A percentile compares a stretch with the other conserved stretches of the same genome.
Conservation (phyloP, 2,329 filamentous ascomycete species). For the Fusarium napiforme region DNA sequence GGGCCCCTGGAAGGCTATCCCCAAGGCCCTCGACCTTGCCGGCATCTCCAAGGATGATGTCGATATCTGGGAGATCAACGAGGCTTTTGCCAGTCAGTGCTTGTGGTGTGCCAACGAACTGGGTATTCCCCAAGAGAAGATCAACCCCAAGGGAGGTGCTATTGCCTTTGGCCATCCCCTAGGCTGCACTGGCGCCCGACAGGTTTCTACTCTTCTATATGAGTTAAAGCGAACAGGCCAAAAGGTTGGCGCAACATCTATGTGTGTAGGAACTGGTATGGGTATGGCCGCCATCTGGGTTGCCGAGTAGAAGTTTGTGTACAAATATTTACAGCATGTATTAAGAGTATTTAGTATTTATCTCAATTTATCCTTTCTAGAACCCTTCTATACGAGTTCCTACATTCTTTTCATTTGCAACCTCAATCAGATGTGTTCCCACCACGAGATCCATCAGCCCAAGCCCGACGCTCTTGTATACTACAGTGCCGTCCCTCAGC, state of each 20-base stretch:
- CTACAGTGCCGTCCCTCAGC: slow-evolving; percentile 71
- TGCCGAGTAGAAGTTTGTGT: slow-evolving; percentile 73
- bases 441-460: slow-evolving; percentile 75
- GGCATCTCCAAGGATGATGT: slow-evolving; percentile 90
- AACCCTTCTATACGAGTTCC: slow-evolving; percentile 66
- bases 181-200: slow-evolving; percentile 92
- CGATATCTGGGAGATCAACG: slow-evolving; percentile 98
- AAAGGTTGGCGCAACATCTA: slow-evolving; percentile 90
- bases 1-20: slow-evolving; percentile 95
- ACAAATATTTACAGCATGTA: slow-evolving; percentile 42
- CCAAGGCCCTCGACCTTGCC: slow-evolving; percentile 87
- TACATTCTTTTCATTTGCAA: slow-evolving; percentile 65
- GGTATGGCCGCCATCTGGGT: slow-evolving; percentile 98
- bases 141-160: slow-evolving; percentile 96
- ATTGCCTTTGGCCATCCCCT: slow-evolving; percentile 97
- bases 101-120: slow-evolving; percentile 93
- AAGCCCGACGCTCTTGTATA: slow-evolving; percentile 75
- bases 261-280: slow-evolving; percentile 98
- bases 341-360: slow-evolving; percentile 26
- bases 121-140: slow-evolving; percentile 82
- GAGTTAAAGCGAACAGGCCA: slow-evolving; percentile 86
- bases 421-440: slow-evolving; percentile 65
- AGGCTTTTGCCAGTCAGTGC: slow-evolving; percentile 96
- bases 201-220: slow-evolving; percentile 91
- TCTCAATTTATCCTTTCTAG: slow-evolving; percentile 42